Base-by-base conservation (phyloP, 139 green algal genomes). In the Auxenochlorella protothecoides region DNA sequence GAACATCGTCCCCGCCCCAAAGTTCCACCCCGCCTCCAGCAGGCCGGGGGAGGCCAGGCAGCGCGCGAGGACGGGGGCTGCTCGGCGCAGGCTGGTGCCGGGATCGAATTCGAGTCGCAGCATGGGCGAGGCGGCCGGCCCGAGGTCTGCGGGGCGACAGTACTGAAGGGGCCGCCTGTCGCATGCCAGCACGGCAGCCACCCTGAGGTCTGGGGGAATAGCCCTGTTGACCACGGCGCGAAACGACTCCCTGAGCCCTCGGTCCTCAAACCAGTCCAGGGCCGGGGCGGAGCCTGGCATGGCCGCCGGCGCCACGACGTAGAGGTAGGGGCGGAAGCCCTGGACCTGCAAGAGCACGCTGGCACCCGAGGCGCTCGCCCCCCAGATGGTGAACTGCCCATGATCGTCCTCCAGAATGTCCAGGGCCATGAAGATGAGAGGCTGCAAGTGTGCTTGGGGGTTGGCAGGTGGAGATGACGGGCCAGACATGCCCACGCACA, bases 321-420 rank as follows among this genome's bases (percentile, higher is more conserved):
- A 85, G 69, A 89, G 83, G 74, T 87, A 87, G 7, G 82, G 83
- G 65, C 80, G 56, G 69, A 88, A 89, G 77, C 84, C 80, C 44
- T 61, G 52, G 2, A 87, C 62, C 6, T 72, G 55, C 15, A 86
- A 27, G 54, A 89, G 73, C 53, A 87, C 75, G 16, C 64, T 79
- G 10, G 53, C 2, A 3, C 72, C 68, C 0, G 44, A 55, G 2
- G 68, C 13, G 2, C 72, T 83, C 0, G 63, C 66, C 11, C 84
- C 84, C 78, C 78, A 89, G 12, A 89, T 51, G 44, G 70, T 54
- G 66, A 85, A 84, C 0, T 57, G 54, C 13, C 80, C 82, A 5
- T 44, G 3, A 5, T 60, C 57, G 59, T 87, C 81, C 63, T 88
- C 83, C 44, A 75, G 15, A 8, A 85, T 59, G 66, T 88, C 78